These are phyloP conservation scores for Stephanocyclus meneghinianus DNA, from an alignment of 352 stramenopile species.

Conservation along the genomic window DNA sequence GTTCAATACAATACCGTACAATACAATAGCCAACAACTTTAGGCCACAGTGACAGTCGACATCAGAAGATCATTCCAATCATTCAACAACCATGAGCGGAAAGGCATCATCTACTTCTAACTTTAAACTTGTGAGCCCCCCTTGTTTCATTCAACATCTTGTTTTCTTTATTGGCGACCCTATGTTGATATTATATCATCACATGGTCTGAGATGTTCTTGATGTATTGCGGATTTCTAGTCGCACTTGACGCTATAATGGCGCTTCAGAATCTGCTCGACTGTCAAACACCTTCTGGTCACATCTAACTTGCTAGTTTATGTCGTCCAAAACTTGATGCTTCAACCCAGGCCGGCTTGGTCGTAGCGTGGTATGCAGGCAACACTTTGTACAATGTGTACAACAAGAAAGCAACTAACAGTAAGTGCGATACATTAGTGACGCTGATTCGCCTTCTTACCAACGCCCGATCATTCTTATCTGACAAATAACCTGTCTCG, in stretches of 20 bases:
- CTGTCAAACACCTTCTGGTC: neutral
- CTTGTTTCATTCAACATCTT: neutral
- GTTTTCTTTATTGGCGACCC: too few relatives aligned
- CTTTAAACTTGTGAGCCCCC: constrained; percentile 12
- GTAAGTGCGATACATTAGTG: constrained; percentile 15
- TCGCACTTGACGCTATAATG: neutral
- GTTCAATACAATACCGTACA: too few relatives aligned
- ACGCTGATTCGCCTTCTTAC: neutral
- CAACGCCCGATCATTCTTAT: neutral
- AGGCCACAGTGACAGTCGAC: too few relatives aligned
- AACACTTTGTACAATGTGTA: constrained; percentile 85
- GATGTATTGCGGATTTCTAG: neutral
- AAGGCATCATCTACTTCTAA: constrained; percentile 18
- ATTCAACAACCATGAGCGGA: constrained; percentile 12
- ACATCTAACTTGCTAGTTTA: neutral
- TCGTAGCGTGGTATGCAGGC: constrained; percentile 79
- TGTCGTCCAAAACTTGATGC: neutral
- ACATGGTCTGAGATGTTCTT: neutral
- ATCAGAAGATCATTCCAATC: too few relatives aligned
- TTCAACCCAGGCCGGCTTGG: constrained; percentile 61
- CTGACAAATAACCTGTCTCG: neutral
- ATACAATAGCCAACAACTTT: too few relatives aligned
- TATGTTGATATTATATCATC: neutral
- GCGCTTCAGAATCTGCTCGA: neutral
- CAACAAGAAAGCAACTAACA: constrained; percentile 83